Evolutionary conservation across 2,329 filamentous ascomycete genomes (phyloP), one percentile per base, ranked within the genome.

Genomic region (Paraconiothyrium sp.): DNA sequence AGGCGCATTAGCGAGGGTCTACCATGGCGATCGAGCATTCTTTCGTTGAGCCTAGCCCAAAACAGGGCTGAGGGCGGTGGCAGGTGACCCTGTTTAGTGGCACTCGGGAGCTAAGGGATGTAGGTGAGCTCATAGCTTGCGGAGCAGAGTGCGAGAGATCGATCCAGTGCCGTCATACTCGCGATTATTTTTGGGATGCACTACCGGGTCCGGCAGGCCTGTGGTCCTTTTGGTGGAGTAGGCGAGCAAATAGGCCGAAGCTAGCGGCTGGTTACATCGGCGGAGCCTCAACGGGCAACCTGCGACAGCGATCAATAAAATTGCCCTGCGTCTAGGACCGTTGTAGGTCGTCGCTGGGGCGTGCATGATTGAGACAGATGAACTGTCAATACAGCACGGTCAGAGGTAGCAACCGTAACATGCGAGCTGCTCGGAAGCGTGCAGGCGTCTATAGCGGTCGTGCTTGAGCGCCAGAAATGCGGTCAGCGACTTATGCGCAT

Each of bases 121-220:
- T 60, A 65, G 58, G 67, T 76, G 70, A 73, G 72, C 69, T 74
- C 70, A 74, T 76, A 73, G 71, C 65, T 68, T 66, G 32, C 49
- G 58, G 59, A 61, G 54, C 62, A 71, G 67, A 32, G 39, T 46
- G 30, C 43, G 14, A 73, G 72, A 66, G 59, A 59, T 30, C 9
- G 60, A 14, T 20, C 39, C 39, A 41, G 16, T 41, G 16, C 65
- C 64, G 71, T 69, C 70, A 72, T 66, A 67, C 66, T 65, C 51
- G 58, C 8, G 57, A 58, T 49, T 78, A 76, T 76, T 76, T 76
- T 77, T 76, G 69, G 74, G 59, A 68, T 46, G 58, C 35, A 59
- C 56, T 62, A 67, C 63, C 67, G 69, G 71, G 66, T 62, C 58
- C 48, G 67, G 66, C 63, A 49, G 59, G 61, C 58, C 57, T 66